Evolutionary conservation across 306 rosid genomes (phyloP).

Genomic region (Fagus sylvatica): DNA sequence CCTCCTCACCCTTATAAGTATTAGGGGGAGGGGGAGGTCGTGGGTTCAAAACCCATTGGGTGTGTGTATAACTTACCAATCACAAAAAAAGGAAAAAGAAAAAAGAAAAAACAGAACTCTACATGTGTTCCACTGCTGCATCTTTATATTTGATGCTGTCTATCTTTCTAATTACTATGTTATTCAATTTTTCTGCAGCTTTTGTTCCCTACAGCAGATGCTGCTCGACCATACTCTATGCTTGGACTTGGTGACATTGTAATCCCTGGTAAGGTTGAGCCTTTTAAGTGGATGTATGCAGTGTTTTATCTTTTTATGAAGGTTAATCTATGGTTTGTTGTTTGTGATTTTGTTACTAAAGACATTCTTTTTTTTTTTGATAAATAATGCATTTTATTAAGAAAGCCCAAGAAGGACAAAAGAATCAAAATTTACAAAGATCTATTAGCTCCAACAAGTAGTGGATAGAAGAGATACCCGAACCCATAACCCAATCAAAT

Average conservation of each 20-base stretch:
- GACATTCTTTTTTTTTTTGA: too few relatives aligned
- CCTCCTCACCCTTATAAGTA: too few relatives aligned
- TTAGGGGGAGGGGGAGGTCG: too few relatives aligned
- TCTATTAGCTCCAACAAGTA: too few relatives aligned
- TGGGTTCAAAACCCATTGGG: too few relatives aligned
- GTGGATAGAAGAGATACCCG: too few relatives aligned
- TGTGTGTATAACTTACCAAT: too few relatives aligned
- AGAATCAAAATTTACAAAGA: too few relatives aligned
- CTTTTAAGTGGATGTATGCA: constrained; percentile 10
- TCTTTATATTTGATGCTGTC: constrained; percentile 8
- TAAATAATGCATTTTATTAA: too few relatives aligned
- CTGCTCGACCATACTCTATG: constrained; percentile 90
- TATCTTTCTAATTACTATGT: constrained; percentile 15
- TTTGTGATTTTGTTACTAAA: neutral
- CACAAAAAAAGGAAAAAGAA: too few relatives aligned
- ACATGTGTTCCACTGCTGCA: neutral
- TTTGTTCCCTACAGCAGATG: constrained; percentile 90
- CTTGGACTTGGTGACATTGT: constrained; percentile 99
- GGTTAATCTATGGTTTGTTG: neutral
- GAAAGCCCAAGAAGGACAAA: too few relatives aligned
- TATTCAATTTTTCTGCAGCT: constrained; percentile 56
- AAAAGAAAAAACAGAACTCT: neutral
- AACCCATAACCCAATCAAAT: too few relatives aligned
- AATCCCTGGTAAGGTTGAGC: constrained; percentile 79
- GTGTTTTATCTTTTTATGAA: neutral